Conservation (phyloP, 345 rosid species). For the Ceriops tagal region DNA sequence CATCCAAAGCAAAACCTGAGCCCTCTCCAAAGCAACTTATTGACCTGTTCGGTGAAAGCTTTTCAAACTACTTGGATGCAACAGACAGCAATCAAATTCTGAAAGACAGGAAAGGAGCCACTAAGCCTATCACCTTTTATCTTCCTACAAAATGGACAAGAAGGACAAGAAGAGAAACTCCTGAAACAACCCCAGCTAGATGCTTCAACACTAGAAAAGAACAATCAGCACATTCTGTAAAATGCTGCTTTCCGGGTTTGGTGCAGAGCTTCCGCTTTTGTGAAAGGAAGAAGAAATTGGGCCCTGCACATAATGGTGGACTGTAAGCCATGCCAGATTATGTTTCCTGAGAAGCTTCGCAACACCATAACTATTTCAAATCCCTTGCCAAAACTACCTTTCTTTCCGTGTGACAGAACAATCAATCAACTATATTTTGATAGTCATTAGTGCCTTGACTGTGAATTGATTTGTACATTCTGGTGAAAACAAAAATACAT, state of each 20-base stretch:
- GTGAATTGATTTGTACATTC: no score
- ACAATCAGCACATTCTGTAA: constrained; percentile 32
- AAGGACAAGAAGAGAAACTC: constrained; percentile 12
- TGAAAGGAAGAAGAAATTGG: constrained; percentile 42
- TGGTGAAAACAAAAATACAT: no score
- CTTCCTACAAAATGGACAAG: constrained; percentile 20
- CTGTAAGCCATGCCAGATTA: neutral
- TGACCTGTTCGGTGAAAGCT: constrained; percentile 56
- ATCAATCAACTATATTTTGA: no score
- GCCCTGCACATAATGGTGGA: constrained; percentile 11
- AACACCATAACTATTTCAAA: neutral
- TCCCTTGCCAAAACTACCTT: no score
- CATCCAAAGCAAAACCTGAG: constrained; percentile 18
- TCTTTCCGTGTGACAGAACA: no score
- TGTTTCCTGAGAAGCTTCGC: neutral
- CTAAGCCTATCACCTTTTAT: constrained; percentile 7
- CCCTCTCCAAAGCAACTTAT: constrained; percentile 45
- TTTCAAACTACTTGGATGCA: constrained; percentile 1
- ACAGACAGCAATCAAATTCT: constrained; percentile 13
- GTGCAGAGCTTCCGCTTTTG: constrained; percentile 41
- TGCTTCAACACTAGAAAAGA: constrained; percentile 14
- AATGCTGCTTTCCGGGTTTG: constrained; percentile 49
- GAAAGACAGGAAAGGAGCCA: constrained; percentile 15
- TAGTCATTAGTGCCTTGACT: no score
- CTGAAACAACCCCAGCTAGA: constrained; percentile 22